phyloP scores from a whole-genome alignment of 208 protist species.

The Histomonas meleagridis region DNA sequence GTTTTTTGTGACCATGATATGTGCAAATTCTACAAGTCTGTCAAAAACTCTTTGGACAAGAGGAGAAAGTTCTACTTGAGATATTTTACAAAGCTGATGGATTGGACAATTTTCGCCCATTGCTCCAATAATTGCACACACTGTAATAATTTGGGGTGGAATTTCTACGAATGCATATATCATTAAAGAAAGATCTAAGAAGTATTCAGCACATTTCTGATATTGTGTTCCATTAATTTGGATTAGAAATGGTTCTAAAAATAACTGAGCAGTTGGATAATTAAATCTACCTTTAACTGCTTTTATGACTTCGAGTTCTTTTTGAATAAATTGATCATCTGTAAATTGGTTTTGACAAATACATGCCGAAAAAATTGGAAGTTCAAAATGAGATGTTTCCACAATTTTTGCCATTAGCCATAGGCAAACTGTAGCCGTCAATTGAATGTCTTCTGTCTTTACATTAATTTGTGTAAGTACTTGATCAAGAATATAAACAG shows the following conservation, averaged over 20 bases:
- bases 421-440: not conserved
- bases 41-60: too few species aligned
- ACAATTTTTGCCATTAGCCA: not conserved
- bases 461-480: not conserved
- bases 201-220: not conserved
- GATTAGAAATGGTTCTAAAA: not conserved
- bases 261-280: not conserved
- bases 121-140: not conserved
- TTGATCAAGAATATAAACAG: not conserved
- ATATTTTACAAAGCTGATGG: too few species aligned
- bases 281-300: not conserved
- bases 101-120: not conserved
- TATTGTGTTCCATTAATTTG: not conserved
- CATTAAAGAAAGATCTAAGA: not conserved
- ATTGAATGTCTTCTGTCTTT: not conserved
- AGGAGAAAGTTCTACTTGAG: too few species aligned
- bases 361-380: not conserved
- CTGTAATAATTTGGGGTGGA: not conserved
- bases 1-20: too few species aligned
- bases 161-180: not conserved
- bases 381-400: not conserved
- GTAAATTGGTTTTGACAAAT: not conserved
- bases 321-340: not conserved
- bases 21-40: too few species aligned
- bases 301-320: not conserved